Evolutionary conservation across 441 rosid genomes (phyloP).

Genomic region (Gossypium laxum): DNA sequence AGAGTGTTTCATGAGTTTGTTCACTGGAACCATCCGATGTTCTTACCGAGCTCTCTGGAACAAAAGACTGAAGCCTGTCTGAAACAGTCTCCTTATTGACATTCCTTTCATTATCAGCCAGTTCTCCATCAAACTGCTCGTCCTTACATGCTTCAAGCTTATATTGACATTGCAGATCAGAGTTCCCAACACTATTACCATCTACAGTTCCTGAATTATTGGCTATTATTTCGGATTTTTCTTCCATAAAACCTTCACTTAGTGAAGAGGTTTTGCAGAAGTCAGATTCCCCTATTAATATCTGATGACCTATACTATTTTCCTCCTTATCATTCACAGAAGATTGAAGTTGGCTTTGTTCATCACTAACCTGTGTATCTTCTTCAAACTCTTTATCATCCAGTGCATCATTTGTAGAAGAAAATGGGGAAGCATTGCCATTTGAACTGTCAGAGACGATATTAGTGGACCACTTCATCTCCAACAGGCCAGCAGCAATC

Average conservation of each 20-base stretch:
- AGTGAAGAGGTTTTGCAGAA: conserved; percentile 17
- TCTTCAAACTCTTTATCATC: conserved; percentile 13
- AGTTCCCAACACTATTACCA: conserved; percentile 16
- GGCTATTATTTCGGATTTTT: conserved; percentile 20
- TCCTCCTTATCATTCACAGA: conserved; percentile 15
- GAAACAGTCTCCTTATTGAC: conserved; percentile 24
- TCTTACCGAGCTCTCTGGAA: conserved; percentile 23
- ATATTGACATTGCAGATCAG: conserved; percentile 19
- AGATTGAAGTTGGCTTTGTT: conserved; percentile 12
- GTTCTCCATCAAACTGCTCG: conserved; percentile 21
- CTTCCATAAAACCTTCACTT: conserved; percentile 25
- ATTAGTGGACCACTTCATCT: conserved; percentile 77
- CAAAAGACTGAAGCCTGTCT: conserved; percentile 26
- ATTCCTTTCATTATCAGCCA: conserved; percentile 18
- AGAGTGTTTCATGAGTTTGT: conserved; percentile 25
- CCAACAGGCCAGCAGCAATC: conserved; percentile 73
- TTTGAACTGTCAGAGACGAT: conserved; percentile 30
- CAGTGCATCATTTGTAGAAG: conserved; percentile 14
- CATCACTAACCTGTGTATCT: conserved; percentile 18
- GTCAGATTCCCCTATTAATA: conserved; percentile 19
- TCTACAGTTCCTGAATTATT: conserved; percentile 25
- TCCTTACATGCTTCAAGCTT: conserved; percentile 21
- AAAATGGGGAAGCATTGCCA: conserved; percentile 24
- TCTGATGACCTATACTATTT: conserved; percentile 11
- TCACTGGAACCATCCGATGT: conserved; percentile 21